Evolutionary conservation across 2,329 filamentous ascomycete species (phyloP).

Genomic region (Claviceps sp.): DNA sequence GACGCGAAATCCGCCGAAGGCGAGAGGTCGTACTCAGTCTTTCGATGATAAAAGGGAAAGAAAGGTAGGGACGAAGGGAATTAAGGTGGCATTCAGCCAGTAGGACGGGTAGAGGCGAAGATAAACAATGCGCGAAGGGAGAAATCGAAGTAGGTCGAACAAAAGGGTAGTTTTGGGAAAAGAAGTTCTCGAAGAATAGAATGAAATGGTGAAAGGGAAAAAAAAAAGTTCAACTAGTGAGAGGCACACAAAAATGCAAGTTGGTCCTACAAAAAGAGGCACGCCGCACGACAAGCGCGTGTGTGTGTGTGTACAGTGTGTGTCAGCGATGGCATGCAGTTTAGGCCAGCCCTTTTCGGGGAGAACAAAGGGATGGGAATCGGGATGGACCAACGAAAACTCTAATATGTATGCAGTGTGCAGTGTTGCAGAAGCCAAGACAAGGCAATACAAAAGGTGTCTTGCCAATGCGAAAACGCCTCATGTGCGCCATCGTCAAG

Average conservation of each 20-base stretch:
- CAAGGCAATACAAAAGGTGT: too few species aligned
- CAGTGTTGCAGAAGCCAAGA: too few species aligned
- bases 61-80: neutral
- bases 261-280: neutral
- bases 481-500: too few species aligned
- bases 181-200: neutral
- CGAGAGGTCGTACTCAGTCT: neutral
- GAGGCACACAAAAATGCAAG: neutral
- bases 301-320: neutral
- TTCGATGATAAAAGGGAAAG: neutral
- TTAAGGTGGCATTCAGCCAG: neutral
- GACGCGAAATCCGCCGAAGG: neutral
- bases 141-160: neutral
- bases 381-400: too few species aligned
- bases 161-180: neutral
- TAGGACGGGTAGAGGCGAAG: too few species aligned
- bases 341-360: too few species aligned
- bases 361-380: too few species aligned
- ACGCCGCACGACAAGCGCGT: neutral
- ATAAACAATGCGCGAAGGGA: neutral
- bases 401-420: too few species aligned
- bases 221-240: neutral
- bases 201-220: neutral
- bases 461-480: too few species aligned
- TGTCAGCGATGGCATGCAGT: neutral